These are phyloP conservation scores for Ustilago nuda DNA, from an alignment of 1,284 basidiomycete species.

Conservation along the genomic window DNA sequence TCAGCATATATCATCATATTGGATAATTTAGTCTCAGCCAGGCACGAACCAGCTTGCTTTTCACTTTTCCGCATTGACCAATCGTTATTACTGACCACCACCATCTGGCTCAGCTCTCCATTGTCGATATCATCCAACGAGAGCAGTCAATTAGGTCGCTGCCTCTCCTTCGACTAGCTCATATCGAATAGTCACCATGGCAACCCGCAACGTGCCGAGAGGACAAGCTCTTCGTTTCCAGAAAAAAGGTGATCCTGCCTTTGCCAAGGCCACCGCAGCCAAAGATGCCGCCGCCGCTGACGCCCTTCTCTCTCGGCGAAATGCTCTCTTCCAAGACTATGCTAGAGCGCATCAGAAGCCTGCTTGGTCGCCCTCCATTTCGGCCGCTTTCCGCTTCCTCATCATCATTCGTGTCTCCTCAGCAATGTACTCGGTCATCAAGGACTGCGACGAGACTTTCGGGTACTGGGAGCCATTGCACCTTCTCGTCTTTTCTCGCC, in stretches of 20 bases:
- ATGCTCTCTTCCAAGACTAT: slow-evolving; percentile 51
- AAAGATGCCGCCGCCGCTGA: slow-evolving; percentile 37
- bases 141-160: not conserved
- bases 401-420: slow-evolving; percentile 82
- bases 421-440: slow-evolving; percentile 94
- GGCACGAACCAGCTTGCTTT: slow-evolving; percentile 1
- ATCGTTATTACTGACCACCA: not conserved
- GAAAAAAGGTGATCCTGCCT: slow-evolving; percentile 29
- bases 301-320: slow-evolving; percentile 43
- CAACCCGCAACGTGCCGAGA: slow-evolving; percentile 27
- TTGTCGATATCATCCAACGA: not conserved
- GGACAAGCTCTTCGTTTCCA: slow-evolving; percentile 44
- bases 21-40: not conserved
- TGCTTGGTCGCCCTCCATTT: slow-evolving; percentile 66
- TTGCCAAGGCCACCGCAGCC: slow-evolving; percentile 37
- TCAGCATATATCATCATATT: too few species aligned
- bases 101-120: not conserved
- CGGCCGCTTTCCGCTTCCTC: slow-evolving; percentile 86
- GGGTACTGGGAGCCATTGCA: slow-evolving; percentile 99
- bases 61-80: not conserved
- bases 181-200: slow-evolving; percentile 16
- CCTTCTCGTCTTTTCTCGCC: slow-evolving; percentile 74
- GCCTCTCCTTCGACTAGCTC: not conserved
- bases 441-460: slow-evolving; percentile 93
- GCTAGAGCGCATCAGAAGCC: slow-evolving; percentile 40